These are phyloP conservation scores for Cladosporium phlei DNA, from an alignment of 2,329 filamentous ascomycete species.

Conservation along the genomic window DNA sequence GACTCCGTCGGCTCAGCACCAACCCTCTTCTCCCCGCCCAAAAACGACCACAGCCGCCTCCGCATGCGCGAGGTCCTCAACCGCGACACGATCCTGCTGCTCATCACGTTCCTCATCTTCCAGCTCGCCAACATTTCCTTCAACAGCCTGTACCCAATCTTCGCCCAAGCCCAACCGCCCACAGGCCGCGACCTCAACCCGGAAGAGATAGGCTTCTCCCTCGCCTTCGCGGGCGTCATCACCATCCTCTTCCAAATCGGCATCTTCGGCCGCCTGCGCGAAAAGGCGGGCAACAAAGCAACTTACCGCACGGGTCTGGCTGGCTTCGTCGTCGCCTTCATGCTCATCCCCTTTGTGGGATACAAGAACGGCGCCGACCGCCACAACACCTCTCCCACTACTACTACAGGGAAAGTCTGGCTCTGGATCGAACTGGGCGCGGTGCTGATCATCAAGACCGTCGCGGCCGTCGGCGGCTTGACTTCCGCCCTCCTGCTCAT, in stretches of 20 bases:
- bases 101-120: constrained; percentile 86
- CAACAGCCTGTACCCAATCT: constrained; percentile 93
- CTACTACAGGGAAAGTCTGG: constrained; percentile 58
- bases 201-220: constrained; percentile 74
- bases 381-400: constrained; percentile 44
- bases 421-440: constrained; percentile 76
- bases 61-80: constrained; percentile 63
- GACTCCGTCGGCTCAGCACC: constrained; percentile 29
- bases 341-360: constrained; percentile 84
- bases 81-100: constrained; percentile 73
- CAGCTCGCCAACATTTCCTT: constrained; percentile 92
- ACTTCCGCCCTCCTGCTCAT: constrained; percentile 87
- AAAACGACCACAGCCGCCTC: constrained; percentile 44
- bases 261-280: constrained; percentile 73
- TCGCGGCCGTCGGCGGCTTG: constrained; percentile 81
- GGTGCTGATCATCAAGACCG: constrained; percentile 80
- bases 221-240: constrained; percentile 76
- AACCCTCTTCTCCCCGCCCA: constrained; percentile 29
- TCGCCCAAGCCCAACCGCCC: constrained; percentile 69
- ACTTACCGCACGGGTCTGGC: constrained; percentile 76
- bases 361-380: constrained; percentile 58
- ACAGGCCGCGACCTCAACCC: constrained; percentile 72
- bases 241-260: constrained; percentile 89
- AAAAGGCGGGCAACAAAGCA: constrained; percentile 75
- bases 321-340: constrained; percentile 75